These are phyloP conservation scores for Rhytidiadelphus loreus DNA, from an alignment of 225 moss, liverwort and hornwort genomes.

Conservation along the genomic window DNA sequence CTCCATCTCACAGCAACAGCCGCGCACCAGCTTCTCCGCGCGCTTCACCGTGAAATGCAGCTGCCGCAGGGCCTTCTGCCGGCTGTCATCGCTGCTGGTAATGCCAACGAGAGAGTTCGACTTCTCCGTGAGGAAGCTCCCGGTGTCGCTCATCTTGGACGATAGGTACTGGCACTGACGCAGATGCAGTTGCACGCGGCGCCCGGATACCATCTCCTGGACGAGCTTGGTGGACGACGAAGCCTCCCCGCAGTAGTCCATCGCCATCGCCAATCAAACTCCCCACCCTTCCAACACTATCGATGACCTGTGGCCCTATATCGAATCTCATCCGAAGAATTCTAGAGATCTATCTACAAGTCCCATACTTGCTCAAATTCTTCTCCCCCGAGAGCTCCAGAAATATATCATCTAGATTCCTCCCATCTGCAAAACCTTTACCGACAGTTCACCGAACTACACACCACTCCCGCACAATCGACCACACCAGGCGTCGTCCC, in stretches of 20 bases:
- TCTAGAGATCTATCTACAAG: neutral
- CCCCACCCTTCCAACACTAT: neutral
- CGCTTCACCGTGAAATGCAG: constrained; percentile 19
- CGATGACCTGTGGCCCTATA: neutral
- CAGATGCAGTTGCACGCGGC: neutral
- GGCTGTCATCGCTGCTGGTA: neutral
- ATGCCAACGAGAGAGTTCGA: neutral
- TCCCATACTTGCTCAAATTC: neutral
- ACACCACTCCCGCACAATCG: neutral
- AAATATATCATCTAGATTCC: neutral
- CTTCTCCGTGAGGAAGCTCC: neutral
- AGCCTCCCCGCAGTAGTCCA: neutral
- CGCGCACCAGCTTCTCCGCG: constrained; percentile 7
- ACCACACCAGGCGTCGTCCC: neutral
- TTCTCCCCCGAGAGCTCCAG: no score
- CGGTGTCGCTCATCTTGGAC: neutral
- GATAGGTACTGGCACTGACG: constrained; percentile 10
- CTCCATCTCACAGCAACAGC: constrained; percentile 16
- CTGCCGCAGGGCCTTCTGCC: neutral
- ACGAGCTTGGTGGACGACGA: neutral
- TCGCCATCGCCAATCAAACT: neutral
- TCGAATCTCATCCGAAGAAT: neutral
- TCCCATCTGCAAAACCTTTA: neutral
- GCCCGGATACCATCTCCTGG: neutral
- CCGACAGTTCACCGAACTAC: neutral